A percentile compares a stretch with the other conserved stretches of the same genome.
phyloP scores from a whole-genome alignment of 129 eudicot species.

The Centrapalus pauciflorus region DNA sequence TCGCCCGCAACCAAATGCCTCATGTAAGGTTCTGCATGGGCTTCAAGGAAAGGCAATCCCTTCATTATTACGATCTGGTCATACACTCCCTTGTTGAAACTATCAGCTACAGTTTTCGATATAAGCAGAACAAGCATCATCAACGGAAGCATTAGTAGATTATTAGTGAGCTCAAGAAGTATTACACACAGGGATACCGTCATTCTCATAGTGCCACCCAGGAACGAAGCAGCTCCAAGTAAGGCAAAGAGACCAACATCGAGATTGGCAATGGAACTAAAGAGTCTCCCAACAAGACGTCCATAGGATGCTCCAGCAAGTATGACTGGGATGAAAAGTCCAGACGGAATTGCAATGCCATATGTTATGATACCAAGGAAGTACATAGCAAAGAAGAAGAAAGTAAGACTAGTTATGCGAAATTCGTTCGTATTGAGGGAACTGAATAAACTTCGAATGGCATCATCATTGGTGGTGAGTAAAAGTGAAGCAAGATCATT shows the following conservation, averaged over 20 bases:
- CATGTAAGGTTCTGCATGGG: constrained; percentile 98
- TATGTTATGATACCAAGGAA: constrained; percentile 79
- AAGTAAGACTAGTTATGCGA: constrained; percentile 50
- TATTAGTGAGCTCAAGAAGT: constrained; percentile 84
- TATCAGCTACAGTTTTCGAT: constrained; percentile 90
- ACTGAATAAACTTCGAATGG: constrained; percentile 75
- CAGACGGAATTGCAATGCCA: constrained; percentile 94
- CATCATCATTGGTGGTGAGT: constrained; percentile 93
- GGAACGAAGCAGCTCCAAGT: constrained; percentile 97
- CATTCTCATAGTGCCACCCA: constrained; percentile 99
- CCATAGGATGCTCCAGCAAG: constrained; percentile 93
- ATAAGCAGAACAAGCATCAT: constrained; percentile 91
- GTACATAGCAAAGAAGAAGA: constrained; percentile 55
- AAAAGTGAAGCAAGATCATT: constrained; percentile 96
- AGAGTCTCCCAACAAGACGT: constrained; percentile 65
- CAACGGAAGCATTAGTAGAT: constrained; percentile 85
- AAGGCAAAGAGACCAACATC: constrained; percentile 77
- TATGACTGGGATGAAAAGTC: constrained; percentile 92
- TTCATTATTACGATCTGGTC: constrained; percentile 92
- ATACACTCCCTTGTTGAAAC: constrained; percentile 87
- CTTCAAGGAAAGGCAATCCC: constrained; percentile 88
- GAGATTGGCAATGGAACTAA: constrained; percentile 54
- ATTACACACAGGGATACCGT: constrained; percentile 93
- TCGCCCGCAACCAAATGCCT: constrained; percentile 76
- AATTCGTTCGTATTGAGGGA: constrained; percentile 48